Evolutionary conservation across 1,284 basidiomycete genomes (phyloP).

Genomic region (Ceratobasidium sp.): DNA sequence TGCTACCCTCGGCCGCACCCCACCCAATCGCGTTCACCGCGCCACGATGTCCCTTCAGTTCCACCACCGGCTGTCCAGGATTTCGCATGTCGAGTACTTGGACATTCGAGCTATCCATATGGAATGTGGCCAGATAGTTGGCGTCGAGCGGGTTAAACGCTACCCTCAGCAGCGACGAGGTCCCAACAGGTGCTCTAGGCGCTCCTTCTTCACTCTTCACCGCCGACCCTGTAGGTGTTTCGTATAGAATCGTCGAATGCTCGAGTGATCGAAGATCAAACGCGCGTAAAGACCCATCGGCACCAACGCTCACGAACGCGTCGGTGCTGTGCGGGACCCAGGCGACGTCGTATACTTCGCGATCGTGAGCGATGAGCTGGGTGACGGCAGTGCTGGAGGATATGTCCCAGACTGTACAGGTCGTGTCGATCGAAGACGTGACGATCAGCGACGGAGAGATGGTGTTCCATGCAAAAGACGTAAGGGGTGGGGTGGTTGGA

Average conservation of each 20-base stretch:
- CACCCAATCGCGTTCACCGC: conserved; percentile 86
- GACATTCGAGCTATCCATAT: conserved; percentile 84
- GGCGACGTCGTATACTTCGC: conserved; percentile 96
- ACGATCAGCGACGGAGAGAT: conserved; percentile 87
- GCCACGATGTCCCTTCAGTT: conserved; percentile 79
- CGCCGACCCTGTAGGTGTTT: conserved; percentile 65
- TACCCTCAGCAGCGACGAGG: conserved; percentile 81
- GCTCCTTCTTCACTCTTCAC: conserved; percentile 29
- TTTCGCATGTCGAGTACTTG: conserved; percentile 94
- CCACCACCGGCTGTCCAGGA: conserved; percentile 91
- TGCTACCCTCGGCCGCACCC: conserved; percentile 80
- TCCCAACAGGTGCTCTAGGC: conserved; percentile 53
- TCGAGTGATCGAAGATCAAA: conserved; percentile 96
- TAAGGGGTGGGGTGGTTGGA: conserved; percentile 85
- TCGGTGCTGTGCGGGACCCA: conserved; percentile 99
- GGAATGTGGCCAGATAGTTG: conserved; percentile 93
- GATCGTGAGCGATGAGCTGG: conserved; percentile 97
- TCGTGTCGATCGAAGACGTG: conserved; percentile 95
- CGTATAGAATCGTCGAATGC: conserved; percentile 98
- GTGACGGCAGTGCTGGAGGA: conserved; percentile 95
- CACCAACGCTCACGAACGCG: conserved; percentile 98
- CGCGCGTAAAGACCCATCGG: conserved; percentile 94
- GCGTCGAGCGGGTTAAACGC: conserved; percentile 87
- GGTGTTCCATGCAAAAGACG: conserved; percentile 96
- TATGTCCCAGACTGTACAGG: conserved; percentile 97